Conservation (phyloP, 768 basidiomycete species). For the Chalciporus piperatus region DNA sequence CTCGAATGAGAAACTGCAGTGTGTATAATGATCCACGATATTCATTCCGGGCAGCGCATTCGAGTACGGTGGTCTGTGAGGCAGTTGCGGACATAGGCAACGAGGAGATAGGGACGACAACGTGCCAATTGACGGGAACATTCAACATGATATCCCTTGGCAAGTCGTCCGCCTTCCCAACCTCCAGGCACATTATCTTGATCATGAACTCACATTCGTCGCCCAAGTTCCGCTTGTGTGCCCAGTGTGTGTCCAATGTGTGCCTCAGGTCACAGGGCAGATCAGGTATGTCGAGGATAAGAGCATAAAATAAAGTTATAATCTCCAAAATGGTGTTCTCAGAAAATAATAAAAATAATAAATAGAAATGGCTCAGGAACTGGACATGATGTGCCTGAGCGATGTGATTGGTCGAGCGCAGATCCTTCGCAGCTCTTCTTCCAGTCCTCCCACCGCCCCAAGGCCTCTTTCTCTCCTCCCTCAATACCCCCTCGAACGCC, state of each 20-base stretch:
- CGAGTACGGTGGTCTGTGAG: not conserved
- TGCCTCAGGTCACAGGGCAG: constrained; percentile 11
- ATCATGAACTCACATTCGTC: no score
- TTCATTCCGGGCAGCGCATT: not conserved
- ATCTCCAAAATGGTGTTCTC: not conserved
- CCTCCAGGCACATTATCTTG: no score
- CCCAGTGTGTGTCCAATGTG: no score
- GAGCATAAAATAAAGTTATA: not conserved
- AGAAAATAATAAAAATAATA: constrained; percentile 10
- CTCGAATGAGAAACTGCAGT: not conserved
- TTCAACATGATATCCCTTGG: no score
- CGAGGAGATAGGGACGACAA: not conserved
- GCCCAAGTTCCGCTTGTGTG: no score
- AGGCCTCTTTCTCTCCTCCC: constrained; percentile 23
- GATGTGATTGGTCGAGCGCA: constrained; percentile 32
- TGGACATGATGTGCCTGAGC: constrained; percentile 34
- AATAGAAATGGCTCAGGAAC: constrained; percentile 32
- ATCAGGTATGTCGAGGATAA: no score
- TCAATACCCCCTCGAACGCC: constrained; percentile 17
- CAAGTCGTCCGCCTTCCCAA: no score
- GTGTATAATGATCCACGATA: not conserved
- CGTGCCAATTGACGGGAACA: not conserved
- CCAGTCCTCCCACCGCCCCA: constrained; percentile 31
- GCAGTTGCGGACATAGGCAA: not conserved
- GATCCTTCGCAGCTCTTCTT: constrained; percentile 32